Percentiles rank a stretch among this genome's conserved stretches.
Conservation (phyloP, 495 filamentous ascomycete species). For the Hypoxylon trugodes region DNA sequence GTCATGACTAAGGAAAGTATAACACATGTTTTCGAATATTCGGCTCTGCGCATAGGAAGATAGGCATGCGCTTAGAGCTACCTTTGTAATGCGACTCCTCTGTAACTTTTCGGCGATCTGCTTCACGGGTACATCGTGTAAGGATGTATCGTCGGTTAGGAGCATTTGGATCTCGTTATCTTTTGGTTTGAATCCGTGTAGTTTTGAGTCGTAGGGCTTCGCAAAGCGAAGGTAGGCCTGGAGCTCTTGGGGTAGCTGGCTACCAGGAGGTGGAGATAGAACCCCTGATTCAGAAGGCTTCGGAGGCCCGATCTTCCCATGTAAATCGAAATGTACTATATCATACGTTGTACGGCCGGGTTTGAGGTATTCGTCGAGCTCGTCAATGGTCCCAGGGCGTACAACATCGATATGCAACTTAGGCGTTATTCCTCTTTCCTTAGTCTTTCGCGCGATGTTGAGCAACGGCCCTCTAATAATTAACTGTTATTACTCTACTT, state of each 20-base stretch:
- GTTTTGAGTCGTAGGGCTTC: background rate
- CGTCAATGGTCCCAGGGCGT: background rate
- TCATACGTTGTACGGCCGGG: background rate
- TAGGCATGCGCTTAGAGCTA: constrained; percentile 1
- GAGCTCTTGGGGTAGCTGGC: background rate
- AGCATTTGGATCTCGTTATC: constrained; percentile 4
- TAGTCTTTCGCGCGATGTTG: constrained; percentile 1
- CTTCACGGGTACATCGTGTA: constrained; percentile 1
- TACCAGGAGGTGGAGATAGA: background rate
- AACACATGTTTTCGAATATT: constrained; percentile 2
- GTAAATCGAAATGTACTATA: constrained; percentile 1
- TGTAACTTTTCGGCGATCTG: background rate
- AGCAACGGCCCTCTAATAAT: background rate
- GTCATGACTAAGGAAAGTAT: background rate
- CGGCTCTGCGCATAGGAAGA: background rate
- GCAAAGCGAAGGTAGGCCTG: constrained; percentile 4
- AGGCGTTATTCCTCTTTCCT: background rate
- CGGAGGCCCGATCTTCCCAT: background rate
- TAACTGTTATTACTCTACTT: background rate
- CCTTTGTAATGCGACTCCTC: background rate
- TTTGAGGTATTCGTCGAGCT: constrained; percentile 6
- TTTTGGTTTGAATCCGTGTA: background rate
- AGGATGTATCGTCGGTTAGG: background rate
- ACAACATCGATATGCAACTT: constrained; percentile 11
- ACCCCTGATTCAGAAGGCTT: background rate